A percentile compares a stretch with the other conserved stretches of the same genome.
Conservation (phyloP, 2,329 filamentous ascomycete species). For the Colletotrichum godetiae region DNA sequence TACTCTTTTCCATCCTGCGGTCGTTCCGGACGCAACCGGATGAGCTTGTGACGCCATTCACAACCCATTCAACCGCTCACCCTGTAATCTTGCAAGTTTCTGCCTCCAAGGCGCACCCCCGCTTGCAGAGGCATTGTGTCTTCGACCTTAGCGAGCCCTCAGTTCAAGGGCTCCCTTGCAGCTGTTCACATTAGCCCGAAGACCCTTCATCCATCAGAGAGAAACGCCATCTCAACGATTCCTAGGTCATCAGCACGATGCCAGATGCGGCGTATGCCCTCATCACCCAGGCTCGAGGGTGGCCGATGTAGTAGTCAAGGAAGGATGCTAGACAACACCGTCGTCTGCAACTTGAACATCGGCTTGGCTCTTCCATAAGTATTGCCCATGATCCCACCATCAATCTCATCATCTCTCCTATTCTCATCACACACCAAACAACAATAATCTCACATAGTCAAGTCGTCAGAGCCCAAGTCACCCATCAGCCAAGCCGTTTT, state of each 20-base stretch:
- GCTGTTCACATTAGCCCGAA: constrained; percentile 4
- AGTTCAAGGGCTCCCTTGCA: constrained; percentile 4
- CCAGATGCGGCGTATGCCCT: neutral
- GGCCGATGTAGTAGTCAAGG: neutral
- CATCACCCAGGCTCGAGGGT: neutral
- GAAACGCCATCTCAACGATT: neutral
- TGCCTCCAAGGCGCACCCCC: neutral
- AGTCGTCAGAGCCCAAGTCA: neutral
- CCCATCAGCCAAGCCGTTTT: neutral
- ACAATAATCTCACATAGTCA: neutral
- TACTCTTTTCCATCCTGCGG: neutral
- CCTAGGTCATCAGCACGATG: neutral
- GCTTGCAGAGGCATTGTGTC: neutral
- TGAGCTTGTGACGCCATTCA: neutral
- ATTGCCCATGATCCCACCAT: neutral
- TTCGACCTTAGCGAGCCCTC: neutral
- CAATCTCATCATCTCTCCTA: neutral
- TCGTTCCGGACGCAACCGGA: constrained; percentile 5
- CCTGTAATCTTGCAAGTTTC: neutral
- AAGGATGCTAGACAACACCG: neutral
- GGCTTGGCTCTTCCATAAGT: constrained; percentile 15
- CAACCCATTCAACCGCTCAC: neutral
- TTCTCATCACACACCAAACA: constrained; percentile 5
- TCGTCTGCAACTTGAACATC: neutral
- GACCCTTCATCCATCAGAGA: neutral